Evolutionary conservation across 805 yeast species (phyloP).

Genomic region (Cyberlindnera saturnus): DNA sequence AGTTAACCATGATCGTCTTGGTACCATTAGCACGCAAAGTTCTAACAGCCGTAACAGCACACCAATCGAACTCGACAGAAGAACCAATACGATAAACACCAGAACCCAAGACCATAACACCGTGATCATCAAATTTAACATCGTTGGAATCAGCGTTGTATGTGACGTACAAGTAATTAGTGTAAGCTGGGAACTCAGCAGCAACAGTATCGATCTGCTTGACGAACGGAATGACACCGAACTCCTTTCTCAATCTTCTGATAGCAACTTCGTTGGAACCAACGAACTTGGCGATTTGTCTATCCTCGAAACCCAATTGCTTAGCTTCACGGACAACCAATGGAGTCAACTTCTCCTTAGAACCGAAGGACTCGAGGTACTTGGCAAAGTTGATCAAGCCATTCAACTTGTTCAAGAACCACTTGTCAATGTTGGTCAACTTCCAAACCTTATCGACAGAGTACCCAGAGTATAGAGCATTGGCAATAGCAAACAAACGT

Average conservation of each 20-base stretch:
- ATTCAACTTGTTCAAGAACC: conserved; percentile 88
- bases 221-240: conserved; percentile 84
- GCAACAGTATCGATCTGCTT: conserved; percentile 98
- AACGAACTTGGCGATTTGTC: conserved; percentile 88
- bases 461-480: conserved; percentile 85
- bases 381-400: conserved; percentile 69
- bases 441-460: conserved; percentile 89
- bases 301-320: conserved; percentile 94
- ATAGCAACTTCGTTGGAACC: conserved; percentile 90
- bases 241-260: conserved; percentile 81
- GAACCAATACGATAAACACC: conserved; percentile 99
- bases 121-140: conserved; percentile 83
- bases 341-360: conserved; percentile 53
- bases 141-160: conserved; percentile 90
- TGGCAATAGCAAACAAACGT: conserved; percentile 93
- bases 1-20: conserved; percentile 95
- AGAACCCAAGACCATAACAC: conserved; percentile 93
- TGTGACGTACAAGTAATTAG: conserved; percentile 91
- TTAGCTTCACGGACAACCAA: conserved; percentile 74
- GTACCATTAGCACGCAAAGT: conserved; percentile 80
- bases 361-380: conserved; percentile 49
- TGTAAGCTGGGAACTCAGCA: conserved; percentile 96
- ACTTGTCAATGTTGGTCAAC: conserved; percentile 86
- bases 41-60: conserved; percentile 96
- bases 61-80: conserved; percentile 98